Percentiles rank a stretch among this genome's conserved stretches.
Conservation (phyloP, 345 rosid genomes). For the Ailanthus altissimus region DNA sequence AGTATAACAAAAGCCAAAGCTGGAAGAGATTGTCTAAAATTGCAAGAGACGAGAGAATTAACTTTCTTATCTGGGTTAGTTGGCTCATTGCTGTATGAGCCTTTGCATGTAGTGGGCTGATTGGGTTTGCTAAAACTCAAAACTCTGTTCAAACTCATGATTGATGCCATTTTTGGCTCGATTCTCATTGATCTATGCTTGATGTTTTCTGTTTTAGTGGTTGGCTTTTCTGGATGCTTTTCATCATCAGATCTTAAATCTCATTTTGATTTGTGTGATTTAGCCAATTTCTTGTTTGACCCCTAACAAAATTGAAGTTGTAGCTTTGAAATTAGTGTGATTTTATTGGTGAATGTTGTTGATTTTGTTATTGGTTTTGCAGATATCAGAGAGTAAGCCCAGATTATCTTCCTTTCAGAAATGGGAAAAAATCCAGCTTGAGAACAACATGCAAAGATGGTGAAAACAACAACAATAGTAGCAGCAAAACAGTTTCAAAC, state of each 20-base stretch:
- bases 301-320: no score
- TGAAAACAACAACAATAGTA: constrained; percentile 8
- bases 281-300: not conserved
- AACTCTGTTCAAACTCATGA: not conserved
- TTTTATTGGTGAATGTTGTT: no score
- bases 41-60: no score
- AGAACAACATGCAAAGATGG: constrained; percentile 24
- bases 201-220: not conserved
- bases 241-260: not conserved
- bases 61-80: not conserved
- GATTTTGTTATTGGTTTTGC: not conserved
- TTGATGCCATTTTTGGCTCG: not conserved
- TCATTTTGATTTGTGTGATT: not conserved
- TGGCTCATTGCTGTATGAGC: not conserved
- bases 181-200: not conserved
- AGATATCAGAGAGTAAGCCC: constrained; percentile 71
- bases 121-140: not conserved
- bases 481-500: constrained; percentile 5
- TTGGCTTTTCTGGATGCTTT: constrained; percentile 6
- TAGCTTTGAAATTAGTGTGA: not conserved
- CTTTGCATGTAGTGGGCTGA: not conserved
- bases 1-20: no score
- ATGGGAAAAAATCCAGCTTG: constrained; percentile 47
- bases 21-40: no score
- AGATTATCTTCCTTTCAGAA: constrained; percentile 47